A percentile compares a stretch with the other conserved stretches of the same genome.
Conservation (phyloP, 352 stramenopile species). For the Aphanomyces astaci region DNA sequence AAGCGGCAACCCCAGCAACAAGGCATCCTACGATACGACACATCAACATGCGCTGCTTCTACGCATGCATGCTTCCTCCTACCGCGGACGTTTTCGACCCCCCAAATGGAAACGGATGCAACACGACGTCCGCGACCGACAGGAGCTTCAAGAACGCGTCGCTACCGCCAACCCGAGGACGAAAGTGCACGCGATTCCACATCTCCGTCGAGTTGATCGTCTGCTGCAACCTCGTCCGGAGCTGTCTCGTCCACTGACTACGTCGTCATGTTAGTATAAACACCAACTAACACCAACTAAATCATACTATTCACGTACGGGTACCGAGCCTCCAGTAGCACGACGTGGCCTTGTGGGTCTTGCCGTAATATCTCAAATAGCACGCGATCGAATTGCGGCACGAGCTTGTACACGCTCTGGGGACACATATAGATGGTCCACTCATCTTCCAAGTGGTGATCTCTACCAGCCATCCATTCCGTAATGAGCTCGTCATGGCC, state of each 20-base stretch:
- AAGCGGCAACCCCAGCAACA: slow-evolving; percentile 29
- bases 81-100: slow-evolving; percentile 38
- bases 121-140: slow-evolving; percentile 26
- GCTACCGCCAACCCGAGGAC: slow-evolving; percentile 25
- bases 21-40: slow-evolving; percentile 23
- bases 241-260: slow-evolving; percentile 15
- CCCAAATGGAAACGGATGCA: slow-evolving; percentile 51
- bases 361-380: slow-evolving; percentile 31
- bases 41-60: neutral
- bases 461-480: neutral
- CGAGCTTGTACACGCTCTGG: slow-evolving; percentile 58
- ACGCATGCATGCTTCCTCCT: neutral
- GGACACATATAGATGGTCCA: slow-evolving; percentile 32
- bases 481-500: neutral
- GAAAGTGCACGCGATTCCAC: slow-evolving; percentile 24
- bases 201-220: neutral
- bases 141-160: slow-evolving; percentile 30
- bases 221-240: neutral
- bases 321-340: slow-evolving; percentile 29
- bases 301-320: neutral
- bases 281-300: neutral
- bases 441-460: slow-evolving; percentile 7
- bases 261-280: no score
- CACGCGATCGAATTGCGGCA: slow-evolving; percentile 37
- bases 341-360: slow-evolving; percentile 12